phyloP scores from a whole-genome alignment of 176 grass and related monocot species.

The Carex myosuroides region DNA sequence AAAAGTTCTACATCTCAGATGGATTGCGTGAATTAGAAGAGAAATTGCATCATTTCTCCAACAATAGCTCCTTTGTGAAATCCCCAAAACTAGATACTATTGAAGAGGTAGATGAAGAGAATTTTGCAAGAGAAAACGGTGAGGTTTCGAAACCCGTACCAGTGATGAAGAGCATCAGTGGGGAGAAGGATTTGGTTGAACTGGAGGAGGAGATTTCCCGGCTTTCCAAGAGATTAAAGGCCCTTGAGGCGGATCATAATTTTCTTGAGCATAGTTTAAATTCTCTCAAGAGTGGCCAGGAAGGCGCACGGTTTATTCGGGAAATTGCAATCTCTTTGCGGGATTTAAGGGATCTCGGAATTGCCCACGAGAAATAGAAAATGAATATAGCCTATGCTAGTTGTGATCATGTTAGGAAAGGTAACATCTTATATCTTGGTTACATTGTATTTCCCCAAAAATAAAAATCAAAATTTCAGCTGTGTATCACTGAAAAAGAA shows the following conservation, averaged over 20 bases:
- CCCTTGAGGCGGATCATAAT: conserved; percentile 56
- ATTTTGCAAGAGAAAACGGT: conserved; percentile 2
- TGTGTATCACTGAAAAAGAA: neutral
- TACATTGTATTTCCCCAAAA: neutral
- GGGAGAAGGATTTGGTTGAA: conserved; percentile 28
- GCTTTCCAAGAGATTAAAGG: conserved; percentile 47
- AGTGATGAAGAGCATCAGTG: conserved; percentile 15
- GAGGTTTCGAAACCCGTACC: neutral
- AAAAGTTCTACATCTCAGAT: conserved; percentile 45
- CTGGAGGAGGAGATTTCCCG: conserved; percentile 44
- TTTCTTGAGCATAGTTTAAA: conserved; percentile 79
- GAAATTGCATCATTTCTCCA: conserved; percentile 61
- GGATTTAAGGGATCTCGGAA: conserved; percentile 43
- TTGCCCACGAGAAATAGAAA: conserved; percentile 25
- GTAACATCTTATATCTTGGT: neutral
- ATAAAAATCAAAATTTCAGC: neutral
- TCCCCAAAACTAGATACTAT: conserved; percentile 11
- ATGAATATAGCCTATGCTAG: conserved; percentile 27
- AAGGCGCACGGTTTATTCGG: conserved; percentile 46
- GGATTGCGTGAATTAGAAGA: conserved; percentile 38
- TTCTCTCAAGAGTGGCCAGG: conserved; percentile 48
- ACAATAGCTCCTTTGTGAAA: conserved; percentile 30
- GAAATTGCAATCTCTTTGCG: conserved; percentile 54
- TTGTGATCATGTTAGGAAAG: neutral
- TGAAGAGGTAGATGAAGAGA: conserved; percentile 25